Base-by-base conservation (phyloP, 139 green algal genomes). In the Marvania coccoides region DNA sequence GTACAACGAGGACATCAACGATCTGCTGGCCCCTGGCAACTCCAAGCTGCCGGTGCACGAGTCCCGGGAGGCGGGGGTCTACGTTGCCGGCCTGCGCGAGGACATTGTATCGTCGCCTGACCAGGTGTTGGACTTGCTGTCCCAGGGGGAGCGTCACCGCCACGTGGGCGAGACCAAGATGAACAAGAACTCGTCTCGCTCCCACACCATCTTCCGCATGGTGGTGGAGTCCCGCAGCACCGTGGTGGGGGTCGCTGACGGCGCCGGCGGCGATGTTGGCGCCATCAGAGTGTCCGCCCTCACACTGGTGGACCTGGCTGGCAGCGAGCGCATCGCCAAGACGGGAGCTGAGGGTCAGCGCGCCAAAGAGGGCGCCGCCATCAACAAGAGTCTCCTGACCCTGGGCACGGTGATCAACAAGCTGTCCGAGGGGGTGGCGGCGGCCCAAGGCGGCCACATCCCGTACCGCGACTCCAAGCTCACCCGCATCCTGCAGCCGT, bases 1-100 rank as follows among this genome's bases (percentile, higher is more conserved):
- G 10, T 98, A 98, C 85, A 98, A 98, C 64, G 93, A 98, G 78
- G 87, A 97, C 53, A 90, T 98, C 35, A 91, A 93, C 30, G 93
- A 98, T 74, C 81, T 98, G 40, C 79, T 98, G 61, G 75, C 81
- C 0, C 78, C 78, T 0, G 81, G 88, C 12, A 90, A 90, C 59
- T 69, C 72, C 24, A 91, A 87, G 76, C 84, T 97, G 69, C 77
- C 80, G 14, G 82, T 97, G 15, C 86, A 96, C 23, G 87, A 95
- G 75, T 84, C 55, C 72, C 84, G 83, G 67, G 86, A 96, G 68
- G 80, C 64, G 4, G 93, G 88, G 4, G 73, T 96, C 4, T 93
- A 93, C 42, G 94, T 98, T 23, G 87, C 82, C 15, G 93, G 94
- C 5, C 72, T 99, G 78, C 77, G 81, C 0, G 93, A 98, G 74